Conservation (phyloP, 2,329 filamentous ascomycete genomes). For the Exophiala oligosperma region DNA sequence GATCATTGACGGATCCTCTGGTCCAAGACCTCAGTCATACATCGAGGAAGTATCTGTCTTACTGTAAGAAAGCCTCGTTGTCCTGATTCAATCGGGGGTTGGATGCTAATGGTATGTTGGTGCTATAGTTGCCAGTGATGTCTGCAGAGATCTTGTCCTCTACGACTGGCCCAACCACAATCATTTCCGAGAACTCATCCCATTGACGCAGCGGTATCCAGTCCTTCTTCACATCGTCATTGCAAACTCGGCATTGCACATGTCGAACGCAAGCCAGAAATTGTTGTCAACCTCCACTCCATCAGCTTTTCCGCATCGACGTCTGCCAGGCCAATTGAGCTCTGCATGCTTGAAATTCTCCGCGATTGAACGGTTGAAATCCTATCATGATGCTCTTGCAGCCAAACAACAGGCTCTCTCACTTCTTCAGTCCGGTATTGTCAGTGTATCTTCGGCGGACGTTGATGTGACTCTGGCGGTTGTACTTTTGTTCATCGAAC, state of each 20-base stretch:
- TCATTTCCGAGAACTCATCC: conserved; percentile 50
- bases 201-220: conserved; percentile 45
- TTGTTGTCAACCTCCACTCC: no score
- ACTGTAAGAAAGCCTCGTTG: not conserved
- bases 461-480: conserved; percentile 47
- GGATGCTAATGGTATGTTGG: not conserved
- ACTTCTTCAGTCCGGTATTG: not conserved
- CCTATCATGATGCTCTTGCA: not conserved
- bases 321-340: not conserved
- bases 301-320: not conserved
- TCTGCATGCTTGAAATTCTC: no score
- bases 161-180: conserved; percentile 49
- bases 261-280: conserved; percentile 4
- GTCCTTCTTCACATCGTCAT: conserved; percentile 48
- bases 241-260: conserved; percentile 35
- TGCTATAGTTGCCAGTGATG: conserved; percentile 25
- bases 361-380: no score
- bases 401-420: not conserved
- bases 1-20: conserved; percentile 27
- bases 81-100: not conserved
- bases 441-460: conserved; percentile 24
- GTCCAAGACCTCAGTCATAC: conserved; percentile 45
- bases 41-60: not conserved
- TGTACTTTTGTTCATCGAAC: conserved; percentile 51
- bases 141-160: conserved; percentile 48